Base-by-base conservation (phyloP, 2,329 filamentous ascomycete genomes). In the Dactylellina parvicollis region DNA sequence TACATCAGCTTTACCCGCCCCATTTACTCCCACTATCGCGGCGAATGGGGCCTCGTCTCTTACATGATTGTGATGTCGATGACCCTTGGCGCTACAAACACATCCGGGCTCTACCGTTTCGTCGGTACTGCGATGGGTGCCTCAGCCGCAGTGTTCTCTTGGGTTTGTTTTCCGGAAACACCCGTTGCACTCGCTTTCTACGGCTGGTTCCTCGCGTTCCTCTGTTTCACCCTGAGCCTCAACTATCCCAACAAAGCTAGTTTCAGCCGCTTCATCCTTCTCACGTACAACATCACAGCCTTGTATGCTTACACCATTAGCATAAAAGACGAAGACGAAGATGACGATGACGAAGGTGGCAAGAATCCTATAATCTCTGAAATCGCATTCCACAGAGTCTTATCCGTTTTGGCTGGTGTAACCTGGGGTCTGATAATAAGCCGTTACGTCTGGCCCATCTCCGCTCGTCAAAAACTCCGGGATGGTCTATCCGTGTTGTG, bases 11-110 rank as follows among this genome's bases (percentile, higher is more conserved):
- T 85, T 7, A 96, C 92, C 1, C 85, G 92, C 57, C 90, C 91
- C 0, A 85, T 90, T 18, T 99, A 97, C 80, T 75, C 67, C 7
- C 60, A 73, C 40, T 73, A 74, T 22, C 86, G 94, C 79, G 94
- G 94, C 28, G 95, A 99, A 84, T 99, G 95, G 95, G 95, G 95
- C 20, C 84, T 99, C 1, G 81, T 99, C 62, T 74, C 64, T 20
- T 75, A 67, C 16, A 69, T 75, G 94, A 88, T 98, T 79, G 95
- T 99, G 22, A 96, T 93, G 79, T 92, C 91, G 36, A 98, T 97
- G 92, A 99, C 94, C 0, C 94, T 97, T 20, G 95, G 95, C 26
- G 92, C 95, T 5, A 92, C 92, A 22, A 99, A 98, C 80, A 96
- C 94, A 1, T 97, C 94, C 0, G 93, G 92, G 2, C 88, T 89